Conservation (phyloP, 176 grass and related monocot genomes). For the Eleusine indica region DNA sequence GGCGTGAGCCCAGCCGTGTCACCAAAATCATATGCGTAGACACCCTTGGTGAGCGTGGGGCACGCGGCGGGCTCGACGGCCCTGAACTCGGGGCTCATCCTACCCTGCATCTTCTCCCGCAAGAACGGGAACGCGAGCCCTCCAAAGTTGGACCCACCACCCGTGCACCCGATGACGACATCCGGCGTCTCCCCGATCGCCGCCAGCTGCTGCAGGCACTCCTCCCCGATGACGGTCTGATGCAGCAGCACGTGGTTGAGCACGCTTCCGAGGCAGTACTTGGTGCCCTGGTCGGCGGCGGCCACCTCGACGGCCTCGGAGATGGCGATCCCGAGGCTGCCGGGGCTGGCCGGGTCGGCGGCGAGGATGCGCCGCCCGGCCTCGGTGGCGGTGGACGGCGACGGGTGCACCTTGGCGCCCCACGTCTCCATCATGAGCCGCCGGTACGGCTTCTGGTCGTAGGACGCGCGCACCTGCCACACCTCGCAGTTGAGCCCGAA, state of each 20-base stretch:
- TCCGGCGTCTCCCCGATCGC: constrained; percentile 69
- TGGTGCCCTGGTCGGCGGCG: constrained; percentile 63
- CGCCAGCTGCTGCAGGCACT: constrained; percentile 83
- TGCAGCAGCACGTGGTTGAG: constrained; percentile 94
- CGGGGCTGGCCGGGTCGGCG: constrained; percentile 65
- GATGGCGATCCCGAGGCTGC: constrained; percentile 94
- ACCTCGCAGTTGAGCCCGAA: constrained; percentile 91
- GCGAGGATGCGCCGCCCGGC: constrained; percentile 61
- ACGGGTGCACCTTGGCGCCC: constrained; percentile 89
- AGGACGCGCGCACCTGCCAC: constrained; percentile 95
- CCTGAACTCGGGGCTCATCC: constrained; percentile 67
- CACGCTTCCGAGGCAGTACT: constrained; percentile 97
- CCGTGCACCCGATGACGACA: constrained; percentile 83
- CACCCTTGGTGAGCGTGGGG: constrained; percentile 86
- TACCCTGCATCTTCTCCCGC: constrained; percentile 77
- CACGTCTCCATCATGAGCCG: constrained; percentile 97
- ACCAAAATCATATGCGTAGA: constrained; percentile 83
- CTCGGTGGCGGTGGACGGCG: constrained; percentile 68
- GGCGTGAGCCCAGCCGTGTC: constrained; percentile 86
- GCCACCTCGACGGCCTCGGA: constrained; percentile 95
- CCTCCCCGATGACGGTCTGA: constrained; percentile 92
- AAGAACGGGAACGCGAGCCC: constrained; percentile 86
- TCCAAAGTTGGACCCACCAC: constrained; percentile 92
- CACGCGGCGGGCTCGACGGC: constrained; percentile 90
- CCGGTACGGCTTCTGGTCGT: constrained; percentile 94